These are phyloP conservation scores for Exophiala dermatitidis DNA, from an alignment of 2,329 filamentous ascomycete species.

Conservation along the genomic window DNA sequence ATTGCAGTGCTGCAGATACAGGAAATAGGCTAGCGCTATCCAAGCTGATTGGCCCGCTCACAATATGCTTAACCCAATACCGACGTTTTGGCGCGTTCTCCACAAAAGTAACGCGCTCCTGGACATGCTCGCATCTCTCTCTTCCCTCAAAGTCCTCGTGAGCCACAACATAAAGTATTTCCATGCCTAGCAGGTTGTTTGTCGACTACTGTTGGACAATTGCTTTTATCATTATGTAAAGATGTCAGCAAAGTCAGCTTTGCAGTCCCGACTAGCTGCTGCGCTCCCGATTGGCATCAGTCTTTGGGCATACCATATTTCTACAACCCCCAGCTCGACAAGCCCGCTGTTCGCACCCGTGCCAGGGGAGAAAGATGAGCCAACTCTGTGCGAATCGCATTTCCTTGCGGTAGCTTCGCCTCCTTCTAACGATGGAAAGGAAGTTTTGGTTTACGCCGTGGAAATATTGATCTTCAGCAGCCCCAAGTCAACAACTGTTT, in stretches of 20 bases:
- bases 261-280: conserved; percentile 43
- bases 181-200: too few relatives aligned
- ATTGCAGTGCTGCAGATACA: background rate
- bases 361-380: conserved; percentile 62
- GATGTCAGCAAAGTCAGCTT: conserved; percentile 6
- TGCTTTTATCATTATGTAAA: conserved; percentile 5
- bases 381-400: conserved; percentile 81
- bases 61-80: background rate
- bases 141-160: too few relatives aligned
- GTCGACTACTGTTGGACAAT: background rate
- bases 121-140: too few relatives aligned
- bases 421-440: conserved; percentile 25
- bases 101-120: too few relatives aligned
- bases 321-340: conserved; percentile 69
- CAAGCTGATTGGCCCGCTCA: background rate
- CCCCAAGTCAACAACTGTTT: conserved; percentile 71
- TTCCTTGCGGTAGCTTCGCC: conserved; percentile 54
- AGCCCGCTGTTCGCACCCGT: conserved; percentile 72
- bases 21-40: background rate
- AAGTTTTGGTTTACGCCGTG: conserved; percentile 69
- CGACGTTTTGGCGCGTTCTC: background rate
- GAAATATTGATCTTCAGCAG: conserved; percentile 86
- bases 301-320: conserved; percentile 77
- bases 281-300: conserved; percentile 46
- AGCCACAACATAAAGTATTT: too few relatives aligned